Evolutionary conservation across 2,329 filamentous ascomycete genomes (phyloP).

Genomic region (Plectosphaerella sp.): DNA sequence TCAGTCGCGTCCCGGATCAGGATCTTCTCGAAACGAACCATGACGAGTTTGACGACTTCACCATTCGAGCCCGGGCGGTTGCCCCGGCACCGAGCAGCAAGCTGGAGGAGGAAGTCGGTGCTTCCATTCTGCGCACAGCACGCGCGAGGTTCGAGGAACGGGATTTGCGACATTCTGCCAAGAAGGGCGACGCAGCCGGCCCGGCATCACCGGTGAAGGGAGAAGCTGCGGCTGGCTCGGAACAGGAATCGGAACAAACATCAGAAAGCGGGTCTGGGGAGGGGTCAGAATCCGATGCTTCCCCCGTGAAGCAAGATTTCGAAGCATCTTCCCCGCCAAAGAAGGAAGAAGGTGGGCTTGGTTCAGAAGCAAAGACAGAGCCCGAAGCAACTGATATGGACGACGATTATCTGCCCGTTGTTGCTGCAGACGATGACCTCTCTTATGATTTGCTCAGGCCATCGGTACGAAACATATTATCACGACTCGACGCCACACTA

Average conservation of each 20-base stretch:
- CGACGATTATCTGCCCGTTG: conserved; percentile 38
- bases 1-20: conserved; percentile 54
- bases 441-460: conserved; percentile 64
- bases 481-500: conserved; percentile 65
- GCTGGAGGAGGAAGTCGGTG: conserved; percentile 67
- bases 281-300: background rate
- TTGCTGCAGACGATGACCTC: conserved; percentile 67
- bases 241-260: too few relatives aligned
- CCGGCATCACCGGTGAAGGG: too few relatives aligned
- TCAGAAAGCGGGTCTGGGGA: background rate
- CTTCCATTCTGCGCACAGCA: conserved; percentile 60
- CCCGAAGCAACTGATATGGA: conserved; percentile 9
- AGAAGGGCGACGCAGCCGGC: background rate
- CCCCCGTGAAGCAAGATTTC: background rate
- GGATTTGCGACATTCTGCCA: conserved; percentile 14
- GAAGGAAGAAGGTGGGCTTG: conserved; percentile 1
- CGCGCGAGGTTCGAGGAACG: conserved; percentile 58
- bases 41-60: conserved; percentile 47
- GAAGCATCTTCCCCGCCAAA: background rate
- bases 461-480: conserved; percentile 64
- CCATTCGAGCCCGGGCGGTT: conserved; percentile 36
- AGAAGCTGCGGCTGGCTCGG: too few relatives aligned
- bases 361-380: conserved; percentile 1
- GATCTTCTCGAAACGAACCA: conserved; percentile 41
- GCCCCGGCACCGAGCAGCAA: conserved; percentile 49